Conservation (phyloP, 1,139 yeast species). For the Candida freyschussii region DNA sequence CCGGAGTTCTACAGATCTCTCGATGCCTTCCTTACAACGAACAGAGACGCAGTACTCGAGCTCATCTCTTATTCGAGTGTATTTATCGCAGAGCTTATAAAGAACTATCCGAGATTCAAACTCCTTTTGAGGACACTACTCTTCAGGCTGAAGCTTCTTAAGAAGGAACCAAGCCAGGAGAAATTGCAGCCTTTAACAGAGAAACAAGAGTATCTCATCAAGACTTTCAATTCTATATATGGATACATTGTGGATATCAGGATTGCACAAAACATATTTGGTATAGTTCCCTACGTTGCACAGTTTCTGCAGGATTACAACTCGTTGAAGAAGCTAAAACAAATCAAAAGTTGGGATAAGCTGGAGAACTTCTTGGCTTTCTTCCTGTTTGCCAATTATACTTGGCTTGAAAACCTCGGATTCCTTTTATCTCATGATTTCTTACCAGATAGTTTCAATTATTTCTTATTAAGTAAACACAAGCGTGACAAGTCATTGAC, state of each 20-base stretch:
- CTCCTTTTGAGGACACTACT: slow-evolving; percentile 9
- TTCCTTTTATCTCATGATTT: slow-evolving; percentile 22
- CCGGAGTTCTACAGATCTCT: slow-evolving; percentile 12
- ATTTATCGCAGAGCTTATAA: slow-evolving; percentile 19
- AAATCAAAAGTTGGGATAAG: slow-evolving; percentile 12
- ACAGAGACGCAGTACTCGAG: slow-evolving; percentile 20
- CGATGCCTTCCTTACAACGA: slow-evolving; percentile 13
- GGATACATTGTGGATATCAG: slow-evolving; percentile 24
- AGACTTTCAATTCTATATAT: slow-evolving; percentile 15
- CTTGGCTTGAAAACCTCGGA: slow-evolving; percentile 22
- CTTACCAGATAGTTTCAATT: slow-evolving; percentile 15
- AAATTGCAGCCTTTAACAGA: slow-evolving; percentile 6
- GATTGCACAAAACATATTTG: slow-evolving; percentile 22
- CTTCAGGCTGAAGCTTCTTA: slow-evolving; percentile 11
- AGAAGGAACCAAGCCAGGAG: neutral
- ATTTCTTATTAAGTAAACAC: slow-evolving; percentile 15
- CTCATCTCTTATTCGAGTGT: slow-evolving; percentile 19
- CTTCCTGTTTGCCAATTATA: slow-evolving; percentile 17
- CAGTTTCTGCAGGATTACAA: slow-evolving; percentile 20
- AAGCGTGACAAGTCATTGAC: slow-evolving; percentile 12
- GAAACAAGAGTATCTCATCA: slow-evolving; percentile 10
- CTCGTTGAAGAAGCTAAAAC: slow-evolving; percentile 15
- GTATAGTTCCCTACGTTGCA: slow-evolving; percentile 20
- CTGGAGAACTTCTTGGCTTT: slow-evolving; percentile 17
- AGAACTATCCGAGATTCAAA: slow-evolving; percentile 18